Base-by-base conservation (phyloP, 305 asterid genomes). In the Euphrasia arctica region DNA sequence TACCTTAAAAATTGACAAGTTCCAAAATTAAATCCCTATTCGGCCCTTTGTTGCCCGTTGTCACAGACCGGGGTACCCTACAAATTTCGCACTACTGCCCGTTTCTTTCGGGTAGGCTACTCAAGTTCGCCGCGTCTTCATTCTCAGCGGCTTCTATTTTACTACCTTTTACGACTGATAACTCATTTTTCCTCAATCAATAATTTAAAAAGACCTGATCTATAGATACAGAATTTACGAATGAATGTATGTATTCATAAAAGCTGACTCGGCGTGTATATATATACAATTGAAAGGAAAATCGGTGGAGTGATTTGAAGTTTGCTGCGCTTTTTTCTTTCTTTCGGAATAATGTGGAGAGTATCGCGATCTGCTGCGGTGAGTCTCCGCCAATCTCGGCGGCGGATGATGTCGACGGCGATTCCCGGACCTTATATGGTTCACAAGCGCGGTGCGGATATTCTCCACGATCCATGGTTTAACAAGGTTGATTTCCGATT, bases 401-500 rank as follows among this genome's bases (percentile, higher is more conserved):
- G 86, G 78, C 72, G 58, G 58, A 27, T 10, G 58, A 54, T 83
- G 80, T 83, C 95, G 74, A 84, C 87, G 57, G 89, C 90, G 78
- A 90, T 90, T 70, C 85, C 96, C 27, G 92, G 92, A 56, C 95
- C 97, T 29, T 86, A 88, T 74, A 90, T 93, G 25, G 91, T 93
- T 63, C 96, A 88, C 79, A 93, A 93, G 83, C 97, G 96, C 58
- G 99, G 99, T 49, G 79, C 99, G 56, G 99, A 93, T 79, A 88
- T 93, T 75, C 96, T 93, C 45, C 99, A 93, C 72, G 97, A 93
- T 79, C 99, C 97, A 4, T 88, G 96, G 97, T 94, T 88, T 72
- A 94, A 94, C 72, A 94, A 94, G 99, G 99, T 90, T 74, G 18
- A 56, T 22, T 22, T 29, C 10, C 42, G 14, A 32, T 36, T 39